phyloP scores from a whole-genome alignment of 192 early-diverging fungal genomes.

The Dispira parvispora region DNA sequence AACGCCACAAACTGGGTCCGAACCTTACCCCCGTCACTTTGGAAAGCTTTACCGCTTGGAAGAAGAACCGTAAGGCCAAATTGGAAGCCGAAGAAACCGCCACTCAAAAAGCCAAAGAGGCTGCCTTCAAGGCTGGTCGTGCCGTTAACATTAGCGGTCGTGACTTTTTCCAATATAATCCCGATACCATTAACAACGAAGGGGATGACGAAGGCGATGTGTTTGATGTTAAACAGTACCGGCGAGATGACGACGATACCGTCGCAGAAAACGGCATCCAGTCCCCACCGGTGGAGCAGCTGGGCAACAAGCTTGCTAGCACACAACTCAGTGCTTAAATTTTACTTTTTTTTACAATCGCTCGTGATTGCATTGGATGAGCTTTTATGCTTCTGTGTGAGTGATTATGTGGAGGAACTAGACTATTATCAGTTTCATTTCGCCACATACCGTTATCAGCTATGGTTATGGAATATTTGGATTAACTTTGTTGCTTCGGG shows the following conservation, averaged over 20 bases:
- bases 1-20: constrained; percentile 86
- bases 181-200: constrained; percentile 53
- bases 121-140: constrained; percentile 70
- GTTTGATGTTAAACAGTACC: constrained; percentile 66
- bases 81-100: constrained; percentile 46
- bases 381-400: too few species aligned
- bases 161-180: constrained; percentile 97
- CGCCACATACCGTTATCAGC: too few species aligned
- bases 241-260: constrained; percentile 40
- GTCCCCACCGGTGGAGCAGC: too few species aligned
- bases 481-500: too few species aligned
- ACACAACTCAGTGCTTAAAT: too few species aligned
- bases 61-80: constrained; percentile 60
- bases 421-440: too few species aligned
- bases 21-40: constrained; percentile 90
- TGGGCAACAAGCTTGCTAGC: too few species aligned
- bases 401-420: too few species aligned
- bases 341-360: too few species aligned
- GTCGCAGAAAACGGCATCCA: too few species aligned
- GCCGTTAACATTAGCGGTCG: constrained; percentile 87
- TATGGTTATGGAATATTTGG: too few species aligned
- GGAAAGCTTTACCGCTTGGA: constrained; percentile 88
- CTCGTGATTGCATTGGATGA: too few species aligned
- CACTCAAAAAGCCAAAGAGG: constrained; percentile 64
- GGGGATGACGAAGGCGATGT: constrained; percentile 66